Base-by-base conservation (phyloP, 495 filamentous ascomycete genomes). In the Aspergillus asperescens region DNA sequence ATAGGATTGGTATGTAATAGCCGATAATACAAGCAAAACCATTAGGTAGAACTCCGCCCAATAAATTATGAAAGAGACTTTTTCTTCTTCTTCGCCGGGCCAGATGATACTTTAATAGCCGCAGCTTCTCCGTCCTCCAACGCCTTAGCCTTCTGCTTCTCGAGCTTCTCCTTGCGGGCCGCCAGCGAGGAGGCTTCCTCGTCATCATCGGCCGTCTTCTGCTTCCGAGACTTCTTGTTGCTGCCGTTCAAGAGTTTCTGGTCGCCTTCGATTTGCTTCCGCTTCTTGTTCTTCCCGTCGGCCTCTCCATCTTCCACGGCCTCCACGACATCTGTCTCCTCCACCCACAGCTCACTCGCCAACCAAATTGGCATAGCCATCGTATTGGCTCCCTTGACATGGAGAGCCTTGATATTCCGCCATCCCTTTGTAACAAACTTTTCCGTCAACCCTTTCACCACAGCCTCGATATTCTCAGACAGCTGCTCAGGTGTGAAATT, bases 361-460 rank as follows among this genome's bases (percentile, higher is more conserved):
- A 96, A 74, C 86, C 89, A 98, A 54, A 98, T 83, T 12, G 93
- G 93, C 58, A 98, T 73, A 10, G 91, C 89, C 52, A 81, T 86
- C 8, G 90, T 94, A 58, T 85, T 81, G 8, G 88, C 83, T 6
- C 87, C 86, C 76, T 97, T 98, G 70, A 98, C 76, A 71, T 95
- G 90, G 40, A 97, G 65, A 41, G 79, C 78, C 67, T 84, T 83
- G 44, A 97, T 80, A 62, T 88, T 89, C 54, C 80, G 79, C 90
- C 90, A 96, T 50, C 88, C 83, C 59, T 89, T 83, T 5, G 90
- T 78, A 5, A 97, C 78, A 50, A 84, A 87, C 66, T 87, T 89
- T 29, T 87, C 82, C 3, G 85, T 81, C 59, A 96, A 55, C 4
- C 77, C 80, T 16, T 77, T 67, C 12, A 84, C 81, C 5, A 90